phyloP scores from a whole-genome alignment of 805 yeast species.

The Candida caryicola region DNA sequence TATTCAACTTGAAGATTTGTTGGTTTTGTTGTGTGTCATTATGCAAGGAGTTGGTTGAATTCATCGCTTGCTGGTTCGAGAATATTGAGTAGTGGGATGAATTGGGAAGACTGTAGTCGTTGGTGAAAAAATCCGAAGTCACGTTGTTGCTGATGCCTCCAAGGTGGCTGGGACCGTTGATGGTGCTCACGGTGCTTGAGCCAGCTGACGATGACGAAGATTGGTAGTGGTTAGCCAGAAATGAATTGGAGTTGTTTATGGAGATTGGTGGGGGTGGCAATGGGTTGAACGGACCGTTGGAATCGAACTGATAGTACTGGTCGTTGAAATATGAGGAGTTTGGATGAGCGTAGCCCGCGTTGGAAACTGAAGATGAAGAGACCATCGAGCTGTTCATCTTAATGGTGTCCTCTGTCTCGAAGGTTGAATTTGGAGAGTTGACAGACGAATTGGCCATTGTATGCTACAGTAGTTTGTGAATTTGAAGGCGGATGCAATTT shows the following conservation, averaged over 20 bases:
- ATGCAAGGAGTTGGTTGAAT: constrained; percentile 12
- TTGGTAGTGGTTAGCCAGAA: constrained; percentile 1
- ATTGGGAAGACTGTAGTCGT: constrained; percentile 14
- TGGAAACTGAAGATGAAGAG: constrained; percentile 11
- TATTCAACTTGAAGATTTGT: constrained; percentile 9
- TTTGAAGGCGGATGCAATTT: too few relatives aligned
- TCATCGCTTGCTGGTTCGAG: constrained; percentile 16
- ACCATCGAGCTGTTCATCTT: constrained; percentile 16
- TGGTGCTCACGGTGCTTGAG: constrained; percentile 1
- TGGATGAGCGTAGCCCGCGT: constrained; percentile 1
- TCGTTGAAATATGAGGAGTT: constrained; percentile 7
- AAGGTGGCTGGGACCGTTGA: neutral
- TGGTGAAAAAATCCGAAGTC: constrained; percentile 7
- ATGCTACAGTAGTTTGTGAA: too few relatives aligned
- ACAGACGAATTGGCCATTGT: constrained; percentile 13
- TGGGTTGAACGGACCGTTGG: constrained; percentile 14
- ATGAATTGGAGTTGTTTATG: constrained; percentile 1
- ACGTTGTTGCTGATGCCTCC: constrained; percentile 4
- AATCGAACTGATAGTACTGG: constrained; percentile 13
- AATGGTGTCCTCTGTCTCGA: constrained; percentile 22
- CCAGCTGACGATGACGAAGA: constrained; percentile 5
- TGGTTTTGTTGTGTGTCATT: constrained; percentile 7
- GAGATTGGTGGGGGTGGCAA: constrained; percentile 22
- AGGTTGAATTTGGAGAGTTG: constrained; percentile 18
- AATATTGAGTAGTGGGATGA: constrained; percentile 14